A percentile compares a stretch with the other conserved stretches of the same genome.
phyloP scores from a whole-genome alignment of 1,284 basidiomycete genomes.

The Moesziomyces sp. region DNA sequence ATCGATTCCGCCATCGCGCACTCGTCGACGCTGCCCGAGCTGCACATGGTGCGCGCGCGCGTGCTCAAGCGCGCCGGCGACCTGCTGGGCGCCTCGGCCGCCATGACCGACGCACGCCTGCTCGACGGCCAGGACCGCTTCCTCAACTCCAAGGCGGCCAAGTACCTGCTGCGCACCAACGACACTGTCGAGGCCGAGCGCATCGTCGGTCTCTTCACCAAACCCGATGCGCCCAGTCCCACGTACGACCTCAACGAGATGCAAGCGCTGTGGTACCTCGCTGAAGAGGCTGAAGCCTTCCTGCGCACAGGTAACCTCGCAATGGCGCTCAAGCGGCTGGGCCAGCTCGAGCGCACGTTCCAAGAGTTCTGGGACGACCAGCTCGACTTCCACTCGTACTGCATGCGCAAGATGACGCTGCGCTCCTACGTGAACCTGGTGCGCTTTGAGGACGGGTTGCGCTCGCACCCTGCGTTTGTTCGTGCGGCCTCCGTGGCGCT shows the following conservation, averaged over 20 bases:
- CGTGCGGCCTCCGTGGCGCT: conserved; percentile 79
- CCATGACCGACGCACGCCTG: conserved; percentile 83
- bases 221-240: conserved; percentile 74
- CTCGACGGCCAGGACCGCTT: conserved; percentile 96
- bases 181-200: conserved; percentile 72
- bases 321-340: conserved; percentile 87
- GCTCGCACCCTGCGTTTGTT: conserved; percentile 80
- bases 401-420: conserved; percentile 87
- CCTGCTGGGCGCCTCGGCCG: conserved; percentile 77
- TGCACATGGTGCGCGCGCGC: conserved; percentile 84
- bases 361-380: conserved; percentile 93
- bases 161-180: conserved; percentile 84
- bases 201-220: conserved; percentile 62
- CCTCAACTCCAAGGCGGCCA: conserved; percentile 92
- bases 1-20: conserved; percentile 79
- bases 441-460: conserved; percentile 82
- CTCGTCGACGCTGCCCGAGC: conserved; percentile 92
- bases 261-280: conserved; percentile 90
- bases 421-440: conserved; percentile 83
- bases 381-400: conserved; percentile 97
- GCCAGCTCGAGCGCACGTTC: conserved; percentile 83
- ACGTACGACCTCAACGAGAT: conserved; percentile 90
- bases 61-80: conserved; percentile 90
- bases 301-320: conserved; percentile 77
- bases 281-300: conserved; percentile 83